Base-by-base conservation (phyloP, 768 basidiomycete genomes). In the Phlebiopsis flavidoalba region DNA sequence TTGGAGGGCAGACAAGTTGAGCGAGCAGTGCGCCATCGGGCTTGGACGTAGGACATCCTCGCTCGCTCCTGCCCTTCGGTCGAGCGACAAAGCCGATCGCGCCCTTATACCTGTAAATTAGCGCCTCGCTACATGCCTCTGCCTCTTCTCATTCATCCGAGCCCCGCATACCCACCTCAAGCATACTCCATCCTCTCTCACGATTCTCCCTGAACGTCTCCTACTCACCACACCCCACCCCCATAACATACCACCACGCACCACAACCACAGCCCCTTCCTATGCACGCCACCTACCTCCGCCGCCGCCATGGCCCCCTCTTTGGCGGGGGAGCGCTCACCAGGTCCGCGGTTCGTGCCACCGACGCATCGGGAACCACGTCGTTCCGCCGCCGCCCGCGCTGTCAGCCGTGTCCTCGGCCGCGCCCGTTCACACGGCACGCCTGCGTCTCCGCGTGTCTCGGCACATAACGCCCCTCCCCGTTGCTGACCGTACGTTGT, bases 401-500 rank as follows among this genome's bases (percentile, higher is more conserved):
- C 26, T 31, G 26, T n/a, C 26, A 21, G n/a, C n/a, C n/a, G n/a
- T n/a, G n/a, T n/a, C 59, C 45, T 48, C 26, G 46, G 47, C 66
- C 63, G 66, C 62, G 60, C 58, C 66, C 67, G 36, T 66, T n/a
- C 40, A 72, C 21, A 63, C 67, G 33, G 69, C 70, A 63, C n/a
- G 37, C 33, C 24, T 59, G 58, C 37, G 21, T 33, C 19, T 63
- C 73, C 53, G 69, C 74, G 37, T n/a, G 70, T 77, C 56, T n/a
- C n/a, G n/a, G 75, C 83, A 75, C 76, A 79, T 66, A 83, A 80
- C 76, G 77, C 83, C n/a, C 86, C 88, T n/a, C n/a, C n/a, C 61
- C 87, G 88, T 71, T 90, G 88, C 75, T 88, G 86, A 78, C 86
- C 88, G 71, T 90, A 88, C 64, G n/a, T n/a, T n/a, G n/a, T n/a